Conservation (phyloP, 768 basidiomycete species). For the Phanerochaete sordida region DNA sequence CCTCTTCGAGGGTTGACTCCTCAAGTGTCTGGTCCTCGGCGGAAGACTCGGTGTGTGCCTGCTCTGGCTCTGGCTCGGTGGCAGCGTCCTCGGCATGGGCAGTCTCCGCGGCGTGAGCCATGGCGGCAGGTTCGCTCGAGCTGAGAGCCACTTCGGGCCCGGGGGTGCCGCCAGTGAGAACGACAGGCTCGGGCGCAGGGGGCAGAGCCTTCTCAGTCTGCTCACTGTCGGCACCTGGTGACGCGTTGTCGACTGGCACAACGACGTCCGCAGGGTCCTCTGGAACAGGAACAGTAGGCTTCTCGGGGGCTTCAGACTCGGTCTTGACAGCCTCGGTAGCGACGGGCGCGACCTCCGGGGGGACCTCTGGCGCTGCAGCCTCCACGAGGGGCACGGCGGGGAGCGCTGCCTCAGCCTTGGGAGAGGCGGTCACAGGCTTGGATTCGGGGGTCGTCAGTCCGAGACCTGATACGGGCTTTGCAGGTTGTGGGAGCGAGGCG, state of each 20-base stretch:
- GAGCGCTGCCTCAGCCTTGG: slow-evolving; percentile 7
- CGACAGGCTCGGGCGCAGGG: slow-evolving; percentile 27
- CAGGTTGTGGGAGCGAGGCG: slow-evolving; percentile 20
- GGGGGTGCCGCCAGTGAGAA: slow-evolving; percentile 27
- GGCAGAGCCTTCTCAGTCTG: slow-evolving; percentile 17
- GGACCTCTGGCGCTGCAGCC: slow-evolving; percentile 13
- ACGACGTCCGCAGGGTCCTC: slow-evolving; percentile 8
- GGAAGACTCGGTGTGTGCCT: not conserved
- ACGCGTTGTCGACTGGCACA: not conserved
- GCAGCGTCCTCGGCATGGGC: slow-evolving; percentile 4
- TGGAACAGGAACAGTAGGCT: slow-evolving; percentile 5
- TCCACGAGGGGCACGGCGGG: slow-evolving; percentile 19
- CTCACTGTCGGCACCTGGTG: slow-evolving; percentile 2
- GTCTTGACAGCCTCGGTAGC: slow-evolving; percentile 14
- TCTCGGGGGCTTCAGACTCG: slow-evolving; percentile 17
- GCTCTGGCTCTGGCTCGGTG: not conserved
- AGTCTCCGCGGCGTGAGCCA: slow-evolving; percentile 14
- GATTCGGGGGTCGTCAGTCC: slow-evolving; percentile 18
- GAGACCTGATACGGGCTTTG: slow-evolving; percentile 20
- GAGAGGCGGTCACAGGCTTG: slow-evolving; percentile 5
- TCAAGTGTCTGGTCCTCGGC: not conserved
- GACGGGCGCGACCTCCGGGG: slow-evolving; percentile 11
- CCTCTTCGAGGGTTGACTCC: not conserved
- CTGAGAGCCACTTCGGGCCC: slow-evolving; percentile 26
- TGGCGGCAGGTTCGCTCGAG: slow-evolving; percentile 27